Percentiles rank a stretch among this genome's conserved stretches.
Conservation (phyloP, 2,329 filamentous ascomycete genomes). For the Sclerotinia minor region DNA sequence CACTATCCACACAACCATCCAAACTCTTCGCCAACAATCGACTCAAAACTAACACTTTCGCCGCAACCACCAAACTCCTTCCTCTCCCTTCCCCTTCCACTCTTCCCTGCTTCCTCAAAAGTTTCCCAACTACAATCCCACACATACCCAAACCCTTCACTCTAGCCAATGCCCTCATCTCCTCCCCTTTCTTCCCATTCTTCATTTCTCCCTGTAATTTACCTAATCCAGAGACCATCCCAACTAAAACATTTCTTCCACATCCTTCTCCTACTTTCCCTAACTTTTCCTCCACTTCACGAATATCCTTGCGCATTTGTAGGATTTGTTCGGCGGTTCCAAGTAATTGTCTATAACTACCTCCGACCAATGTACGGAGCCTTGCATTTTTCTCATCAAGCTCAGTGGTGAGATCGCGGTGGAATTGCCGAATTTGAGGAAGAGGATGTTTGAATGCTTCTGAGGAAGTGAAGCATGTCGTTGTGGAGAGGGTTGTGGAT, state of each 20-base stretch:
- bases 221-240: slow-evolving; percentile 60
- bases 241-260: slow-evolving; percentile 68
- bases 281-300: slow-evolving; percentile 69
- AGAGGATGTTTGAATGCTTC: slow-evolving; percentile 52
- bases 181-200: slow-evolving; percentile 36
- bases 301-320: slow-evolving; percentile 79
- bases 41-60: slow-evolving; percentile 75
- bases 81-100: slow-evolving; percentile 32
- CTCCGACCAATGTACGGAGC: slow-evolving; percentile 63
- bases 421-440: slow-evolving; percentile 63
- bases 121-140: slow-evolving; percentile 49
- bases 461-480: slow-evolving; percentile 47
- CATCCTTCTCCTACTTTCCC: slow-evolving; percentile 73
- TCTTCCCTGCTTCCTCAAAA: slow-evolving; percentile 46
- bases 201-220: slow-evolving; percentile 45
- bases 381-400: slow-evolving; percentile 64
- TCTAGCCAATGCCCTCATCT: slow-evolving; percentile 44
- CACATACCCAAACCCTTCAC: slow-evolving; percentile 55
- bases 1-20: slow-evolving; percentile 52
- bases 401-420: slow-evolving; percentile 58
- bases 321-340: slow-evolving; percentile 94
- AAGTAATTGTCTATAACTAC: slow-evolving; percentile 81
- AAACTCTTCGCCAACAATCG: slow-evolving; percentile 75
- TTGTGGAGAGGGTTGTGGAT: slow-evolving; percentile 51
- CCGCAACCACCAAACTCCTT: slow-evolving; percentile 54